phyloP scores from a whole-genome alignment of 1,139 yeast species.

The Scheffersomyces cryptocercus region DNA sequence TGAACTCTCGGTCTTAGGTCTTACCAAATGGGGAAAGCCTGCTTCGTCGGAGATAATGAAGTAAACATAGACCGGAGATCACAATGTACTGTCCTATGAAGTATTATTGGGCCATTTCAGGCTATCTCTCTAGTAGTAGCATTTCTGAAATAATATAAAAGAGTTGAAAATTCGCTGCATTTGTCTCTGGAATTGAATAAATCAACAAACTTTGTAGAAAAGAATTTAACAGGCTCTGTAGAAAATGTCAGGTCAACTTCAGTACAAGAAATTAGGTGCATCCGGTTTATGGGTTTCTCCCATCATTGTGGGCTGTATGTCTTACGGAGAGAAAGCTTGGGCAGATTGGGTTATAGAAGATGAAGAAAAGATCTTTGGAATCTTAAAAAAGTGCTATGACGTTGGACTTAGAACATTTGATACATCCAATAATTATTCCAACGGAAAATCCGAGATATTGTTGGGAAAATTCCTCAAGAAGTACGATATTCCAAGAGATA shows the following conservation, averaged over 20 bases:
- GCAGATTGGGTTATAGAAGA: conserved; percentile 49
- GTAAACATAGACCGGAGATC: too few species aligned
- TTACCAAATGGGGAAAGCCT: too few species aligned
- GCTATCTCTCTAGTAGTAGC: too few species aligned
- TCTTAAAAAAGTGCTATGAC: conserved; percentile 51
- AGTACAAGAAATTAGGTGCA: conserved; percentile 33
- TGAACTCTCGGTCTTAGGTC: too few species aligned
- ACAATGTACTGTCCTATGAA: too few species aligned
- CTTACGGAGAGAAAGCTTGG: conserved; percentile 50
- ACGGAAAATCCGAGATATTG: conserved; percentile 42
- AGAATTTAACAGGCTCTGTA: too few species aligned
- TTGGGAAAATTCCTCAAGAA: conserved; percentile 45
- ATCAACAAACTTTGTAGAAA: too few species aligned
- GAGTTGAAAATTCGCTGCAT: too few species aligned
- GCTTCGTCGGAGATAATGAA: too few species aligned
- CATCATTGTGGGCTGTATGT: conserved; percentile 59
- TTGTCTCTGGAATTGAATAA: too few species aligned
- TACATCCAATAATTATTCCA: conserved; percentile 52
- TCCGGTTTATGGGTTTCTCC: conserved; percentile 56
- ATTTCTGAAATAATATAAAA: too few species aligned
- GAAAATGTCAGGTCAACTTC: background rate
- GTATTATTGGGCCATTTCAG: too few species aligned
- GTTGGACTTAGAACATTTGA: conserved; percentile 55
- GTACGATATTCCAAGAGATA: conserved; percentile 43
- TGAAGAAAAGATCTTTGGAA: conserved; percentile 26